Evolutionary conservation across 2,329 filamentous ascomycete species (phyloP).

Genomic region (Venturia carpophila): DNA sequence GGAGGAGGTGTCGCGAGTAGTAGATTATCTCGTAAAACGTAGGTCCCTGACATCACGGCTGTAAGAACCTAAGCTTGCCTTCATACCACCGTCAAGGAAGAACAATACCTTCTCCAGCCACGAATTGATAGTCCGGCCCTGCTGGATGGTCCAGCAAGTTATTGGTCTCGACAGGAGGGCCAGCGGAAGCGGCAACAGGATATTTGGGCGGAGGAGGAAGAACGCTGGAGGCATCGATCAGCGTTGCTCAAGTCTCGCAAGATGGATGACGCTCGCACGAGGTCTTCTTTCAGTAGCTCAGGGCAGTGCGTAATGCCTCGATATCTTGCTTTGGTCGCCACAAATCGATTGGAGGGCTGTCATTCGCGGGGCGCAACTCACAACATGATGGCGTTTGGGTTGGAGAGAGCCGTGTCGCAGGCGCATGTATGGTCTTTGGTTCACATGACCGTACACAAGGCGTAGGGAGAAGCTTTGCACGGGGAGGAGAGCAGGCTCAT

Average conservation of each 20-base stretch:
- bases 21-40: conserved; percentile 82
- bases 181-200: conserved; percentile 63
- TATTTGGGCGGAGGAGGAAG: conserved; percentile 81
- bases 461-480: neutral
- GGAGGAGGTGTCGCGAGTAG: conserved; percentile 80
- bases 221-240: conserved; percentile 14
- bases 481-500: neutral
- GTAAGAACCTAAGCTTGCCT: neutral
- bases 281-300: neutral
- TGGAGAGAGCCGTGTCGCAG: neutral
- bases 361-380: conserved; percentile 8
- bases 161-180: conserved; percentile 85
- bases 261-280: neutral
- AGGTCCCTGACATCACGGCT: conserved; percentile 58
- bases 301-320: neutral
- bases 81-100: neutral
- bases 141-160: conserved; percentile 76
- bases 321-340: neutral
- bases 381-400: neutral
- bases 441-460: neutral
- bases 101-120: conserved; percentile 77
- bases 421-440: neutral
- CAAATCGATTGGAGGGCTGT: neutral
- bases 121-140: conserved; percentile 78
- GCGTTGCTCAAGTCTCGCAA: neutral